Base-by-base conservation (phyloP, 2,329 filamentous ascomycete genomes). In the Stagonosporopsis cucurbitacearum region DNA sequence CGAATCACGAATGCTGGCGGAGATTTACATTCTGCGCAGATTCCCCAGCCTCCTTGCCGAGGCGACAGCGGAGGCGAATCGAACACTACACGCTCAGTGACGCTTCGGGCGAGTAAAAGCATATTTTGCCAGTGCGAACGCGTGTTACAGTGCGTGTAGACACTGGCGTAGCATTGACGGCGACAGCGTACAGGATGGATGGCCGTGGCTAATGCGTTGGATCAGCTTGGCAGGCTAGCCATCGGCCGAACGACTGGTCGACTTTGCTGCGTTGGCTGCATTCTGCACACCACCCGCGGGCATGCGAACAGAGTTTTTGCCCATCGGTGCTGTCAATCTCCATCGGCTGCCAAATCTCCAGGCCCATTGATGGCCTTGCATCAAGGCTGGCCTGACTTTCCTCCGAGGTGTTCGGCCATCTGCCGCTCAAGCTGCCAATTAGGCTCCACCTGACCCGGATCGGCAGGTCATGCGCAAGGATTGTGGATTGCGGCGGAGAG, bases 41-140 rank as follows among this genome's bases (percentile, higher is more conserved):
- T 61, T 62, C 54, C 59, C 68, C 69, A 71, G 64, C 67, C 68
- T 59, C 58, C 59, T 60, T 45, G 50, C 58, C 61, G 59, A 67
- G 54, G 51, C 51, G 36, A 47, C 49, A 51, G 58, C 57, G 57
- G 59, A 61, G 59, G 59, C 61, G 58, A 60, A 41, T 46, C 37
- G 28, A 32, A 32, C 28, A 40, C 22, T 37, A 26, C 23, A 48
- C 25, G 36, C 42, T 51, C 57, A 39, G 44, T 43, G 48, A 51
- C 54, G 47, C 17, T 57, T 59, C 54, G 42, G 58, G 47, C 5
- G 50, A 46, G 26, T 15, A 35, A 53, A 46, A 45, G 52, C 59
- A 52, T 58, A 54, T 40, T 57, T 63, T 55, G 62, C 60, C 62
- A 62, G 60, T 57, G 44, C 51, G 57, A 63, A 61, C 59, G 60